Evolutionary conservation across 116 monocot species (phyloP), one percentile per base, ranked within the genome.

Genomic region (Zostera marina): DNA sequence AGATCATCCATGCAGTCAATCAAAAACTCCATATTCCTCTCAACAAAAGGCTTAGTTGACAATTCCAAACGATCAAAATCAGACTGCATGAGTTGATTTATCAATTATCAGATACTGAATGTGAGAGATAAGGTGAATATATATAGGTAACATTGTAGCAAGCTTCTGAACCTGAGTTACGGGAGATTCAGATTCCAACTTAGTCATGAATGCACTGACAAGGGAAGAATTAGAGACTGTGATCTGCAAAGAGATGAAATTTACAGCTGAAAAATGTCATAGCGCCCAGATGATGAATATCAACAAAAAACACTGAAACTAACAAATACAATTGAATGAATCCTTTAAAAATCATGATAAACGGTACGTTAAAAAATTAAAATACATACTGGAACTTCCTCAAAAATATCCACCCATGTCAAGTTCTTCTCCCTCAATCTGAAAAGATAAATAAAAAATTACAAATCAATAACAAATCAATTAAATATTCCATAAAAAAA

Each of bases 1-100:
- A 96, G 80, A 79, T 96, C 96, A 60, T 96, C 96, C 96, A 96
- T 89, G 85, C 96, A 89, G 52, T 85, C 96, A 74, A 85, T 80
- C 74, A 96, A 60, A 66, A 96, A 96, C 66, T 96, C 96, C 53
- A 89, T 61, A 56, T 96, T 96, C 66, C 96, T 82, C 71, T 89
- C 96, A 82, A 96, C 76, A 61, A 82, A 88, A 66, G 88, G 79
- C 57, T 80, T 73, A 69, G 77, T 78, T 32, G 94, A 85, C 26
- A 96, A 60, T 47, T 96, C 79, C 5, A 96, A 70, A 2, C 94
- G 77, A 69, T 96, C 94, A 73, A 70, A 85, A 69, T 96, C 94
- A 78, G 85, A 85, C 94, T 96, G 77, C 54, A 45, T 76, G 9
- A 43, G 5, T 68, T 47, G 11, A 6, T 38, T 47, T 59, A 10